Evolutionary conservation across 345 rosid species (phyloP).

Genomic region (Syzygium jambos): DNA sequence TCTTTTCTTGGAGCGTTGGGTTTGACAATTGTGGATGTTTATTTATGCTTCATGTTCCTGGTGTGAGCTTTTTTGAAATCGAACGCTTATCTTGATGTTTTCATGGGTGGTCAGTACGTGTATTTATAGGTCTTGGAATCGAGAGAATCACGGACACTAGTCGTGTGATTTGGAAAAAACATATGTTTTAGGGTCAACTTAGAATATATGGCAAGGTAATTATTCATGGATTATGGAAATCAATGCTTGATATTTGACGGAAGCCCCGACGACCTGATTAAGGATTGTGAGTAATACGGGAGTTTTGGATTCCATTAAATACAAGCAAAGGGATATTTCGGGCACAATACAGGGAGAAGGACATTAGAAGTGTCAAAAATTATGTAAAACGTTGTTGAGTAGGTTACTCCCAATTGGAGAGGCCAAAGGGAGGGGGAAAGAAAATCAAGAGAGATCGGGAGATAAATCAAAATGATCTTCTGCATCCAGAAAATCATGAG

Average conservation of each 20-base stretch:
- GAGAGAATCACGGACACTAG: background rate
- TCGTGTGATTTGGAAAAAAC: background rate
- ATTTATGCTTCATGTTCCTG: too few species aligned
- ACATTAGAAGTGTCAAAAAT: too few species aligned
- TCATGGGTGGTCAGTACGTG: background rate
- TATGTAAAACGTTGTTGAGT: too few species aligned
- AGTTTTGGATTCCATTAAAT: background rate
- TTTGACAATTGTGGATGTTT: too few species aligned
- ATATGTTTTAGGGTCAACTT: background rate
- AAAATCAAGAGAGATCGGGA: too few species aligned
- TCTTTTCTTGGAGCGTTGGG: background rate
- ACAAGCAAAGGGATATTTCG: background rate
- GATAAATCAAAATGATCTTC: too few species aligned
- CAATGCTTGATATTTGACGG: background rate
- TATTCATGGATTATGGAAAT: background rate
- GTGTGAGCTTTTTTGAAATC: too few species aligned
- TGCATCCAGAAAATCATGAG: too few species aligned
- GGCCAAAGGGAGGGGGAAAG: too few species aligned
- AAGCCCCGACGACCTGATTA: background rate
- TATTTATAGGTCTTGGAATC: background rate
- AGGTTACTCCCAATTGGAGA: too few species aligned
- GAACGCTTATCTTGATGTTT: background rate
- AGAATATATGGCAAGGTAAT: background rate
- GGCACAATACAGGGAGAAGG: too few species aligned
- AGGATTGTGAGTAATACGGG: background rate